These are phyloP conservation scores for Helminthosporium solani DNA, from an alignment of 2,329 filamentous ascomycete species.

Conservation along the genomic window DNA sequence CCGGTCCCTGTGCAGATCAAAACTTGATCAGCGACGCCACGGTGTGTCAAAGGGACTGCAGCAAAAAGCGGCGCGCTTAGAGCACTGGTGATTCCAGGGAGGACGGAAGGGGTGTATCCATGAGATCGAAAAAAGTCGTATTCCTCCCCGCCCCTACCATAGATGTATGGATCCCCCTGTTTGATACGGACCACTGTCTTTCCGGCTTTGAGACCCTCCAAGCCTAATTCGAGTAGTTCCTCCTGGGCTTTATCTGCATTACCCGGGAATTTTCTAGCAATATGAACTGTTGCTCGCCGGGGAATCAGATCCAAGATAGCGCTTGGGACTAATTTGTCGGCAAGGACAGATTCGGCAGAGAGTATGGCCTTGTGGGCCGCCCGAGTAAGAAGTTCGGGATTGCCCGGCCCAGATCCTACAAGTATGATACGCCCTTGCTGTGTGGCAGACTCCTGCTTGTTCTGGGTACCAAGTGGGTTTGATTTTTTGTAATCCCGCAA, in stretches of 20 bases:
- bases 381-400: conserved; percentile 85
- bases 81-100: conserved; percentile 89
- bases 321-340: conserved; percentile 82
- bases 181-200: conserved; percentile 86
- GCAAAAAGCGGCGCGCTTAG: conserved; percentile 87
- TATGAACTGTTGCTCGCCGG: conserved; percentile 82
- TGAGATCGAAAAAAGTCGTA: conserved; percentile 76
- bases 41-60: conserved; percentile 81
- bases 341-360: conserved; percentile 74
- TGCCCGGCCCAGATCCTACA: conserved; percentile 87
- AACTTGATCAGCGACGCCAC: conserved; percentile 87
- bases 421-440: conserved; percentile 73
- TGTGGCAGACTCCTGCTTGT: conserved; percentile 23
- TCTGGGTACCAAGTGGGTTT: conserved; percentile 35
- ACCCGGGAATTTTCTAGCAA: conserved; percentile 95
- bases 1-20: conserved; percentile 96
- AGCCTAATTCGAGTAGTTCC: conserved; percentile 77
- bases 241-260: conserved; percentile 93
- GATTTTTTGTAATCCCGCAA: conserved; percentile 67
- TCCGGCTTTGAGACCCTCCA: conserved; percentile 67
- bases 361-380: conserved; percentile 77
- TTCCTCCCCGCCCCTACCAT: conserved; percentile 92
- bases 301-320: conserved; percentile 87
- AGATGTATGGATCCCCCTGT: conserved; percentile 95
- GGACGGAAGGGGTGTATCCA: conserved; percentile 69